Conservation (phyloP, 805 yeast species). For the Blastobotrys chiropterorum region DNA sequence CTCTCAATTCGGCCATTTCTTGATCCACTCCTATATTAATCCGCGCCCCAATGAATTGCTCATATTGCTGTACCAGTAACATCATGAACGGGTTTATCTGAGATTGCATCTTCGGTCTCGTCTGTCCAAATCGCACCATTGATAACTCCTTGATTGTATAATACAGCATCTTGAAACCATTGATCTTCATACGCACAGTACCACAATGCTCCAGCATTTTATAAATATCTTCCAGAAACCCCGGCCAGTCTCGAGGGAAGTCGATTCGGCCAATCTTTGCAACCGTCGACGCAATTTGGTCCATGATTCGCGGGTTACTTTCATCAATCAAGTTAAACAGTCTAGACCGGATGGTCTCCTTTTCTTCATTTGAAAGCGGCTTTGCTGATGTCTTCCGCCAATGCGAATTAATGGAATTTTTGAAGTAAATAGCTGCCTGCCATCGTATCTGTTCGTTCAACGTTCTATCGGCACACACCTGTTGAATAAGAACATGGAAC, state of each 20-base stretch:
- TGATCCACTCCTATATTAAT: conserved; percentile 11
- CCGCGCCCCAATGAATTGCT: conserved; percentile 59
- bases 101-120: conserved; percentile 65
- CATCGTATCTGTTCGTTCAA: conserved; percentile 66
- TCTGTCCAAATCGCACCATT: conserved; percentile 74
- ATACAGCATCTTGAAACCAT: conserved; percentile 60
- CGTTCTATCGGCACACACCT: conserved; percentile 54
- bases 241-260: conserved; percentile 84
- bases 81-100: not conserved
- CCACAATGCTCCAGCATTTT: conserved; percentile 33
- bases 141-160: conserved; percentile 73
- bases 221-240: conserved; percentile 56
- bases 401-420: conserved; percentile 76
- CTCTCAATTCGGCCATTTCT: conserved; percentile 50
- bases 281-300: conserved; percentile 81
- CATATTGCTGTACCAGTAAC: conserved; percentile 52
- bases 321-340: conserved; percentile 59
- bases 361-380: conserved; percentile 60
- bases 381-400: conserved; percentile 70
- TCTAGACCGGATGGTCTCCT: conserved; percentile 50
- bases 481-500: conserved; percentile 49
- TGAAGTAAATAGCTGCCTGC: conserved; percentile 81
- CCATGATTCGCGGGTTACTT: conserved; percentile 63
- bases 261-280: conserved; percentile 76
- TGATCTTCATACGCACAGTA: conserved; percentile 44